A percentile compares a stretch with the other conserved stretches of the same genome.
phyloP scores from a whole-genome alignment of 2,329 filamentous ascomycete genomes.

The Tolypocladium tropicale region DNA sequence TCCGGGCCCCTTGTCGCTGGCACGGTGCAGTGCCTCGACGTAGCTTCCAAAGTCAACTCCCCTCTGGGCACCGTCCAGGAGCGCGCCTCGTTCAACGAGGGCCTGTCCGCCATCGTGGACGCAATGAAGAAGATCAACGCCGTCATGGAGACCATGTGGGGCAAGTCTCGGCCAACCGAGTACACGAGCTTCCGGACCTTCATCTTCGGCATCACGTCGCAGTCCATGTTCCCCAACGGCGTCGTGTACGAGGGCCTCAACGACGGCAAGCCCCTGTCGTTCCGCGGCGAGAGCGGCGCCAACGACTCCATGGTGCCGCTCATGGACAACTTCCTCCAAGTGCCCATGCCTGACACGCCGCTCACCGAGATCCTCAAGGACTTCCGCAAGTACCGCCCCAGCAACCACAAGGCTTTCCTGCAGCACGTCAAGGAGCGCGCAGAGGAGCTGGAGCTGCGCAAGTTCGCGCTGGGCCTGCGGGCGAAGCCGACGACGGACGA shows the following conservation, averaged over 20 bases:
- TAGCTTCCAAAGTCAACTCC: conserved; percentile 21
- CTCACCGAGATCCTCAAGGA: conserved; percentile 81
- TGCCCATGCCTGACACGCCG: conserved; percentile 81
- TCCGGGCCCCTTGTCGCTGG: conserved; percentile 69
- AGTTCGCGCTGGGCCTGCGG: conserved; percentile 40
- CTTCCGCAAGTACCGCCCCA: conserved; percentile 81
- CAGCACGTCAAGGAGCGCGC: conserved; percentile 52
- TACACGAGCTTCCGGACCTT: conserved; percentile 92
- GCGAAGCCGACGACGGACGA: conserved; percentile 9
- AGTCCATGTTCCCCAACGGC: conserved; percentile 88
- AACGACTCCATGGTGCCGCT: conserved; percentile 93
- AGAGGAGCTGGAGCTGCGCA: conserved; percentile 40
- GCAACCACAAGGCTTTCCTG: conserved; percentile 80
- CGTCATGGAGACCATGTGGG: conserved; percentile 89
- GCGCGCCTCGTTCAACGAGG: conserved; percentile 52
- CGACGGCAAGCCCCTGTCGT: conserved; percentile 58
- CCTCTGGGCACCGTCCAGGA: conserved; percentile 16
- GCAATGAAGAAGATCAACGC: conserved; percentile 57
- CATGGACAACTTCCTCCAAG: conserved; percentile 76
- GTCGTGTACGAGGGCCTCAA: conserved; percentile 82
- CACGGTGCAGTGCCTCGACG: conserved; percentile 55
- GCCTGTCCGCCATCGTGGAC: conserved; percentile 49
- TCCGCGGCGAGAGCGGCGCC: conserved; percentile 86
- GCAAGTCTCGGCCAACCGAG: conserved; percentile 68
- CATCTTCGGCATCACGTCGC: conserved; percentile 90